Evolutionary conservation across 2,329 filamentous ascomycete species (phyloP).

Genomic region (Colletotrichum sp.): DNA sequence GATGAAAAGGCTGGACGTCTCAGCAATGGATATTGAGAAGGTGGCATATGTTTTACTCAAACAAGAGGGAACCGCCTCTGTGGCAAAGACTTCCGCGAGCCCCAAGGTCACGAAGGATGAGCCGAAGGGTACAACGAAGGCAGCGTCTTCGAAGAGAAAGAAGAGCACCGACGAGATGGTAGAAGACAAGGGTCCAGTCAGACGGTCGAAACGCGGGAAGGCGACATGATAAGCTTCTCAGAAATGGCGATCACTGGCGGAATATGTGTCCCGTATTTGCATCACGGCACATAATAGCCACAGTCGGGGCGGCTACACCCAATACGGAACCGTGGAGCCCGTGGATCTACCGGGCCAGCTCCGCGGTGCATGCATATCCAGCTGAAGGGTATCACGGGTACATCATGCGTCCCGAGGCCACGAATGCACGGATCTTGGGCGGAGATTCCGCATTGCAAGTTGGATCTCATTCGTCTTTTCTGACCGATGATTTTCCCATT

Average conservation of each 20-base stretch:
- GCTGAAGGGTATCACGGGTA: background rate
- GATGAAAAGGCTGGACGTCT: conserved; percentile 53
- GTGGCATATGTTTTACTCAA: conserved; percentile 74
- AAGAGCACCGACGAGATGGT: conserved; percentile 14
- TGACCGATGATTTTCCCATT: background rate
- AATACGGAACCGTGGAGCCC: conserved; percentile 21
- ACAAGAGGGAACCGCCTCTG: conserved; percentile 20
- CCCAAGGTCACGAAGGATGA: background rate
- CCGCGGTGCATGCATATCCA: background rate
- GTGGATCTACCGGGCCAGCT: conserved; percentile 12
- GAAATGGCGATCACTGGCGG: background rate
- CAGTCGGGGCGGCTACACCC: background rate
- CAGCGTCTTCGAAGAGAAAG: conserved; percentile 25
- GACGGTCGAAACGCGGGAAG: conserved; percentile 32
- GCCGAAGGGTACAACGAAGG: conserved; percentile 2
- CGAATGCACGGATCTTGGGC: background rate
- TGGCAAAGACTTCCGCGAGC: background rate
- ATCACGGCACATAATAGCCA: background rate
- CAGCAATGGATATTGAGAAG: conserved; percentile 69
- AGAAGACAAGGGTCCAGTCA: conserved; percentile 22
- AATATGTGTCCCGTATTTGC: background rate
- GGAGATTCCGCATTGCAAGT: background rate
- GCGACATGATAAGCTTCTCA: conserved; percentile 16
- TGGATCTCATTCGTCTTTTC: background rate
- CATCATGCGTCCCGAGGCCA: background rate